Evolutionary conservation across 257 asterid genomes (phyloP).

Genomic region (Eustoma russellianum): DNA sequence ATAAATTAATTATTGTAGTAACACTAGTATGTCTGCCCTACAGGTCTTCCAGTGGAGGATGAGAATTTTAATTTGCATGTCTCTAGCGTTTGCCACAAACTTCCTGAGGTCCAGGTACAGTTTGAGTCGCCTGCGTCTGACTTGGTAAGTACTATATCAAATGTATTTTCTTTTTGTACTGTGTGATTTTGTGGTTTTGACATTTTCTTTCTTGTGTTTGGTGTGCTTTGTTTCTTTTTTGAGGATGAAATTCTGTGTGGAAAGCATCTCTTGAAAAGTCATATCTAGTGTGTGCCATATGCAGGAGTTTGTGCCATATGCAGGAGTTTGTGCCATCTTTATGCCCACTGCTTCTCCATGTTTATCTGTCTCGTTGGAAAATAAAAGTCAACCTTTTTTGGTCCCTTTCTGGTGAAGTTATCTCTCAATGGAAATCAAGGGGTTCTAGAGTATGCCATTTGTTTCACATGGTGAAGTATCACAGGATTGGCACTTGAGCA

Average conservation of each 20-base stretch:
- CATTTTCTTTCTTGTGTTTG: background rate
- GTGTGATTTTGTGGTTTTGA: background rate
- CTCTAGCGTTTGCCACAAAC: slow-evolving; percentile 24
- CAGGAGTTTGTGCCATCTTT: too few species aligned
- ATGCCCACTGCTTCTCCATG: too few species aligned
- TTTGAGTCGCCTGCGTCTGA: slow-evolving; percentile 14
- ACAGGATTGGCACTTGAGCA: too few species aligned
- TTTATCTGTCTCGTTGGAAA: too few species aligned
- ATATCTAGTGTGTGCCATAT: too few species aligned
- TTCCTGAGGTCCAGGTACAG: slow-evolving; percentile 35
- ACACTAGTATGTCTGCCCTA: slow-evolving; percentile 10
- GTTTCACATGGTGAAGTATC: too few species aligned
- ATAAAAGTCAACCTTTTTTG: too few species aligned
- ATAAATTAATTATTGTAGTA: background rate
- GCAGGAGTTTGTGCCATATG: too few species aligned
- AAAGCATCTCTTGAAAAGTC: too few species aligned
- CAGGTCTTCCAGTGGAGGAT: slow-evolving; percentile 33
- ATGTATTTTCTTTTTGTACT: background rate
- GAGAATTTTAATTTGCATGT: slow-evolving; percentile 32
- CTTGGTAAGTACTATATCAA: slow-evolving; percentile 10
- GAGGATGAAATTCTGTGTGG: background rate
- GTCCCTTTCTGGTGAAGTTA: too few species aligned
- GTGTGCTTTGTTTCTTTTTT: background rate
- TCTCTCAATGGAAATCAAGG: too few species aligned
- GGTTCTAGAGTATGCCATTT: too few species aligned